Evolutionary conservation across 2,329 filamentous ascomycete genomes (phyloP), one percentile per base, ranked within the genome.

Genomic region (Hypoxylon sp.): DNA sequence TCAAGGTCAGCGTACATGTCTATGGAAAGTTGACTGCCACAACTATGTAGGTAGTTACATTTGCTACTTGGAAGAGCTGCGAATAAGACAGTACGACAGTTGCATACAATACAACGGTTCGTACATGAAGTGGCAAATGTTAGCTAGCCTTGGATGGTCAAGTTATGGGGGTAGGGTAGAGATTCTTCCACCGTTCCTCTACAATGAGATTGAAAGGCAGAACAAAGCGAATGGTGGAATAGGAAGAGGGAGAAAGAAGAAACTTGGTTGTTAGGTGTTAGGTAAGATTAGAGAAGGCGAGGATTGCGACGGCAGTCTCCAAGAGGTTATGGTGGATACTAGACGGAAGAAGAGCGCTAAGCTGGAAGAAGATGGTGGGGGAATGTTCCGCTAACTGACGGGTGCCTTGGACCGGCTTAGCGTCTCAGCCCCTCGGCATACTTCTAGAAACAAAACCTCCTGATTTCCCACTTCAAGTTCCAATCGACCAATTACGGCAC

Each of bases 341-440:
- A 31, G 14, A 37, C 47, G 42, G 31, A 51, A 59, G 42, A 29
- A 46, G 4, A 33, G 19, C 63, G 52, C 64, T 70, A 71, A 70
- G 19, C 67, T n/a, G 4, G 44, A 71, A 62, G 19, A 17, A 48
- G 69, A 69, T 70, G 57, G 69, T 71, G 69, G 69, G 69, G 69
- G 68, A 57, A 57, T 47, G 48, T 22, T 59, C 44, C 24, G 14
- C 39, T 19, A 61, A 37, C 24, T 44, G 6, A 17, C 24, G 42
- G 50, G 11, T 53, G 22, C 44, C 65, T 51, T 51, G 37, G 44
- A 42, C 51, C 35, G 35, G 53, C 48, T 56, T 67, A 68, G 44
- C 44, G 51, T 35, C 33, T 35, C 14, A 50, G 39, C 35, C 39
- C 26, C 48, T 60, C 37, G 48, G 22, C 35, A 37, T 24, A 48